Conservation (phyloP, 2,329 filamentous ascomycete genomes). For the Cyanodermella asteris region DNA sequence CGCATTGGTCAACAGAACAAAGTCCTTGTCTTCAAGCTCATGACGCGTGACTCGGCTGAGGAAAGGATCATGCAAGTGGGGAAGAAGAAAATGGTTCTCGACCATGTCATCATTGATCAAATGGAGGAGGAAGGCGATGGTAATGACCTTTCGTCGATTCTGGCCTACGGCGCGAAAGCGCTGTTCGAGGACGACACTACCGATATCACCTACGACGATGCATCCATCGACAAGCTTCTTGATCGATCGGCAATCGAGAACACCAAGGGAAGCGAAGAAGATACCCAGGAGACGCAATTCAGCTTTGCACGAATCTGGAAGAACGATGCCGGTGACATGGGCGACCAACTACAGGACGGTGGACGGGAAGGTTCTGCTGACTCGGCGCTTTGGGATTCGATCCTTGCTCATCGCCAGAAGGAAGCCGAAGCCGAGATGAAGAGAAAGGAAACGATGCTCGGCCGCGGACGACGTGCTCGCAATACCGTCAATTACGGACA, state of each 20-base stretch:
- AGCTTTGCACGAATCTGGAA: conserved; percentile 83
- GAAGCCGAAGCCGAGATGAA: conserved; percentile 53
- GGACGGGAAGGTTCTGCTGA: conserved; percentile 35
- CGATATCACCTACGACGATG: conserved; percentile 61
- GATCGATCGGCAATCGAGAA: conserved; percentile 66
- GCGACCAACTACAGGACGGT: conserved; percentile 35
- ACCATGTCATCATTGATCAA: conserved; percentile 81
- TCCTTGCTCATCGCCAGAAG: conserved; percentile 61
- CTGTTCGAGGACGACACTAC: conserved; percentile 54
- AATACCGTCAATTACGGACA: conserved; percentile 9
- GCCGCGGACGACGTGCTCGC: conserved; percentile 60
- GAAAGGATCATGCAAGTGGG: conserved; percentile 95
- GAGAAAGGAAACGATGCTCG: conserved; percentile 49
- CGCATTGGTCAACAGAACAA: conserved; percentile 93
- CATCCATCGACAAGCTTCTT: conserved; percentile 72
- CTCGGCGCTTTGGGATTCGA: conserved; percentile 68
- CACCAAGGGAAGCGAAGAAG: conserved; percentile 40
- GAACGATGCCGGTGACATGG: conserved; percentile 49
- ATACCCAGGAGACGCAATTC: conserved; percentile 57
- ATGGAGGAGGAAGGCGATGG: conserved; percentile 71
- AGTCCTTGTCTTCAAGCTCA: conserved; percentile 83
- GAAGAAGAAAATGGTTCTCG: conserved; percentile 84
- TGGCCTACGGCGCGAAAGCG: conserved; percentile 69
- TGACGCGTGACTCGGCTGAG: conserved; percentile 73
- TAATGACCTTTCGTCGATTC: conserved; percentile 65